Evolutionary conservation across 2,329 filamentous ascomycete species (phyloP), one percentile per base, ranked within the genome.

Genomic region (Myriosclerotinia scirpicola): DNA sequence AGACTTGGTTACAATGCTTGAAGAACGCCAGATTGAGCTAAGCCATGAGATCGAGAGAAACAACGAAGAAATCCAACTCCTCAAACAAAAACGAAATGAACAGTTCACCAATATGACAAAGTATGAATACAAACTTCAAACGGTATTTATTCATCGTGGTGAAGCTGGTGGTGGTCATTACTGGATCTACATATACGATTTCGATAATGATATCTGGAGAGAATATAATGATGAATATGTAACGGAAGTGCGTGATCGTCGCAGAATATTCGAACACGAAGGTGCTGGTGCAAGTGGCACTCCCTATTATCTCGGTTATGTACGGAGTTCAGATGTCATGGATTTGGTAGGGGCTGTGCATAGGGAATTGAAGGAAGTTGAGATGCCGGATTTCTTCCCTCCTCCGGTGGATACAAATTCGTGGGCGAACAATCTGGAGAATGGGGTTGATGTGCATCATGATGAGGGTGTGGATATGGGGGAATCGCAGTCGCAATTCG

Each of bases 211-310:
- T 46, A 81, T 93, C 26, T 99, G 95, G 93, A 89, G 93, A 67
- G 92, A 91, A 75, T 99, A 97, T 82, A 99, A 99, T 76, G 95
- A 99, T 74, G 89, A 90, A 64, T 84, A 84, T 20, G 93, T 99
- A 34, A 88, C 86, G 3, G 87, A 91, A 70, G 84, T 87, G 36
- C 80, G 82, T 17, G 84, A 91, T 73, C 82, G 85, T 9, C 81
- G 82, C 20, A 85, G 89, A 60, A 91, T 97, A 52, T 88, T 95
- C 70, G 82, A 85, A 34, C 83, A 85, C 69, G 82, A 91, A 59
- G 87, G 86, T 68, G 84, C 81, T 14, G 63, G 54, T n/a, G 77
- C 70, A 78, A 88, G 79, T 78, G 91, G 92, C 5, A 93, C 92
- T 59, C 92, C 92, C 2, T 93, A 92, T 75, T 92, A 90, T 75